Base-by-base conservation (phyloP, 2,329 filamentous ascomycete species). In the Apiospora rasikravindrae region DNA sequence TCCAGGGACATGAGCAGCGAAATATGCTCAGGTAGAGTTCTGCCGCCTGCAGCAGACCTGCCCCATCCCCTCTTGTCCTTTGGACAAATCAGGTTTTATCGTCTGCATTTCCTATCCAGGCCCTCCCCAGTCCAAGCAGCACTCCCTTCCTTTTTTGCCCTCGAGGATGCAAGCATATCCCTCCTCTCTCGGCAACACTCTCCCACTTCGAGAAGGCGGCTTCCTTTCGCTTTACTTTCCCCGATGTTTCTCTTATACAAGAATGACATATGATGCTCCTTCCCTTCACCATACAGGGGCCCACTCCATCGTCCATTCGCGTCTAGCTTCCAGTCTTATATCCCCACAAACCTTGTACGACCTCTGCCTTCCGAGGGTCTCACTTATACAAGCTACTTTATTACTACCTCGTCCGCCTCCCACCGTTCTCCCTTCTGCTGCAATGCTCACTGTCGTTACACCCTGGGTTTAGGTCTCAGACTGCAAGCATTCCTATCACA, bases 271-370 rank as follows among this genome's bases (percentile, higher is more conserved):
- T 71, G 66, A 44, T 40, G n/a, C 24, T 66, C 69, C 53, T 64
- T 66, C 53, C 24, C 49, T 45, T 66, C 33, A 45, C 19, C 51
- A 64, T 29, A 61, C 51, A 61, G 29, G 57, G 51, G 53, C 57
- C 69, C 51, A 70, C 70, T 71, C 73, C 73, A 29, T 73, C 74
- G 57, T 71, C 71, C 51, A 45, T 71, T 73, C 71, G 70, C 74
- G 37, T 64, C 66, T 73, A 51, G 70, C 64, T 66, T 67, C 71
- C 69, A 61, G 72, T 66, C 72, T 45, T 75, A 70, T 67, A 75
- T 42, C 71, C 72, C 70, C 70, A 74, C 77, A 74, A 77, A 74
- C 76, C 75, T 75, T 75, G 74, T 76, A 70, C 75, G 72, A 77
- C 76, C 72, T 69, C 73, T 66, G 33, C 72, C 69, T 64, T 69